A percentile compares a stretch with the other conserved stretches of the same genome.
These are phyloP conservation scores for Phaeosphaeriaceae sp. DNA, from an alignment of 2,329 filamentous ascomycete genomes.

Conservation along the genomic window DNA sequence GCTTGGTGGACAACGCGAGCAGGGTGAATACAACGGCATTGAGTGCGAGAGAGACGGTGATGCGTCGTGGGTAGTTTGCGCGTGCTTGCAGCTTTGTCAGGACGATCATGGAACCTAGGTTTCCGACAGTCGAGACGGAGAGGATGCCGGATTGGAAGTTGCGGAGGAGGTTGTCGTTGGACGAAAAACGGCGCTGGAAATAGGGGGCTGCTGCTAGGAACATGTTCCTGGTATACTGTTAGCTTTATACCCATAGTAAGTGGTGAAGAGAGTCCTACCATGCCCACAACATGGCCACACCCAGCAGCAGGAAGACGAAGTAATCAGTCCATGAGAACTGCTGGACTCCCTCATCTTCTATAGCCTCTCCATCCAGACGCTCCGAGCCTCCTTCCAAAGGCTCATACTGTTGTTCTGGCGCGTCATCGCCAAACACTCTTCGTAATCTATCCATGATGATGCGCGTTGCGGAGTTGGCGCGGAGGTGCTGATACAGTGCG, in stretches of 20 bases:
- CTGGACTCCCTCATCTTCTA: conserved; percentile 34
- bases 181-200: conserved; percentile 81
- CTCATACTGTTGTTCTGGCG: conserved; percentile 44
- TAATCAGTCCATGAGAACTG: conserved; percentile 87
- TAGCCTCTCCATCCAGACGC: conserved; percentile 41
- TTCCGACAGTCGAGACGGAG: conserved; percentile 84
- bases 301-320: conserved; percentile 80
- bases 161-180: conserved; percentile 72
- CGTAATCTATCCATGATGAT: conserved; percentile 46
- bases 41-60: conserved; percentile 76
- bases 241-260: conserved; percentile 5
- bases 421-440: conserved; percentile 30
- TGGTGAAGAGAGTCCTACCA: conserved; percentile 66
- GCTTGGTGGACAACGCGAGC: conserved; percentile 78
- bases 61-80: conserved; percentile 88
- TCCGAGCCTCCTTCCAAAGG: conserved; percentile 48
- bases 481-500: conserved; percentile 1
- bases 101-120: conserved; percentile 76
- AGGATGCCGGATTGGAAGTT: conserved; percentile 92
- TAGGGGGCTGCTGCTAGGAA: conserved; percentile 94
- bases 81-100: conserved; percentile 80
- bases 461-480: background rate
- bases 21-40: conserved; percentile 80
- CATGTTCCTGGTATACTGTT: conserved; percentile 79
- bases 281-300: conserved; percentile 95